Conservation (phyloP, 768 basidiomycete species). For the Scleroderma citrinum region DNA sequence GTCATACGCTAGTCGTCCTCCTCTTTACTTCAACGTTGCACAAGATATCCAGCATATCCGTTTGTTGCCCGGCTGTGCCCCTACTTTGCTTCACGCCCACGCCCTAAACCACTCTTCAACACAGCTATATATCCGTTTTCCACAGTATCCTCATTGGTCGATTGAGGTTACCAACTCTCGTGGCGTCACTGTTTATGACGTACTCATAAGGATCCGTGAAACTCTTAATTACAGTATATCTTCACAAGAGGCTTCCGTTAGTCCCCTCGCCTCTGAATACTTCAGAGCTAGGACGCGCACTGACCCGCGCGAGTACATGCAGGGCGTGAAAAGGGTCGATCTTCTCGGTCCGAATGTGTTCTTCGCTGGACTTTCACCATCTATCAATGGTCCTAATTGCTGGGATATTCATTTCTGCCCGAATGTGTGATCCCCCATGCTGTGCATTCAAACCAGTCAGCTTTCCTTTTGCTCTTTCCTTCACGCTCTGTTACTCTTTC, state of each 20-base stretch:
- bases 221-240: constrained; percentile 22
- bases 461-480: not conserved
- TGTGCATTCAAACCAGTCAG: not conserved
- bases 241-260: constrained; percentile 21
- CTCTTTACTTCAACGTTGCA: constrained; percentile 21
- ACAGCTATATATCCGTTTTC: constrained; percentile 14
- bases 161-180: constrained; percentile 24
- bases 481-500: not conserved
- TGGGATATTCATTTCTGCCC: constrained; percentile 25
- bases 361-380: constrained; percentile 27
- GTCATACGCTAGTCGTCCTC: constrained; percentile 13
- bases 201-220: constrained; percentile 23
- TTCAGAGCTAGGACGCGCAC: constrained; percentile 23
- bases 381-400: constrained; percentile 20
- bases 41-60: constrained; percentile 20
- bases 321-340: constrained; percentile 37
- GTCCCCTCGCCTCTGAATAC: constrained; percentile 21
- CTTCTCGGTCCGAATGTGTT: constrained; percentile 27
- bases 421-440: constrained; percentile 8
- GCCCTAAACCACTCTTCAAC: constrained; percentile 19
- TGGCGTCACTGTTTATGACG: constrained; percentile 25
- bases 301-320: constrained; percentile 31
- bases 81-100: constrained; percentile 12
- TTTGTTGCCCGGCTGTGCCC: constrained; percentile 12
- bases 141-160: constrained; percentile 21